phyloP scores from a whole-genome alignment of 371 early-diverging fungal species.

The Cladochytrium tenue region DNA sequence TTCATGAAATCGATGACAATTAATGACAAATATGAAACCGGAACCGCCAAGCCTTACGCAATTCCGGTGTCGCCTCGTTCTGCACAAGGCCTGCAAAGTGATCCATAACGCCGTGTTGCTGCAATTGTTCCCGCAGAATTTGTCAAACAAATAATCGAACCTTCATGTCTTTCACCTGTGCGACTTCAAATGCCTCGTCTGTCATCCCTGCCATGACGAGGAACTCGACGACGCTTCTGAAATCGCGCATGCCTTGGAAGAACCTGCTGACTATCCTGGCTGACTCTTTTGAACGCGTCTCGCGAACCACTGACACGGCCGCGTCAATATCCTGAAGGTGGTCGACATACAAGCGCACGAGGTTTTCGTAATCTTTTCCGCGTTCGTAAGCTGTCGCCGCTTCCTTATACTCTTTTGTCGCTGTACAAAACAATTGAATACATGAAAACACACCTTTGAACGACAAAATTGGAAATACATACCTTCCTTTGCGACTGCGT shows the following conservation, averaged over 20 bases:
- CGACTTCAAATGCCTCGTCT: slow-evolving; percentile 53
- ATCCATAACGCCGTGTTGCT: slow-evolving; percentile 50
- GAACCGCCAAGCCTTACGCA: slow-evolving; percentile 25
- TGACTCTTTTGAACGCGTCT: slow-evolving; percentile 47
- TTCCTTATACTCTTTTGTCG: slow-evolving; percentile 37
- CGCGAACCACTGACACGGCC: slow-evolving; percentile 50
- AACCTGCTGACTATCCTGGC: slow-evolving; percentile 47
- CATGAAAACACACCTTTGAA: neutral
- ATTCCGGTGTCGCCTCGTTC: slow-evolving; percentile 35
- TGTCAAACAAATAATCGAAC: slow-evolving; percentile 3
- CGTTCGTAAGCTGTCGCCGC: slow-evolving; percentile 51
- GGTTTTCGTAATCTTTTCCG: slow-evolving; percentile 45
- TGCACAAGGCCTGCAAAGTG: slow-evolving; percentile 48
- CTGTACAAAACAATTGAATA: slow-evolving; percentile 2
- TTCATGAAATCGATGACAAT: neutral
- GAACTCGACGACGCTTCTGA: slow-evolving; percentile 54
- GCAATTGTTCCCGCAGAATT: neutral
- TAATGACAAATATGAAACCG: neutral
- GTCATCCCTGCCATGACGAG: slow-evolving; percentile 54
- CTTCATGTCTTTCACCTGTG: slow-evolving; percentile 39
- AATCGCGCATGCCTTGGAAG: slow-evolving; percentile 42
- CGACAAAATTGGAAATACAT: neutral
- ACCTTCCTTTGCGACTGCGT: slow-evolving; percentile 46
- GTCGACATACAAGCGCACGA: slow-evolving; percentile 43
- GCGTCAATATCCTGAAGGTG: slow-evolving; percentile 45